Base-by-base conservation (phyloP, 2,329 filamentous ascomycete genomes). In the Exutisphaerella laricina region DNA sequence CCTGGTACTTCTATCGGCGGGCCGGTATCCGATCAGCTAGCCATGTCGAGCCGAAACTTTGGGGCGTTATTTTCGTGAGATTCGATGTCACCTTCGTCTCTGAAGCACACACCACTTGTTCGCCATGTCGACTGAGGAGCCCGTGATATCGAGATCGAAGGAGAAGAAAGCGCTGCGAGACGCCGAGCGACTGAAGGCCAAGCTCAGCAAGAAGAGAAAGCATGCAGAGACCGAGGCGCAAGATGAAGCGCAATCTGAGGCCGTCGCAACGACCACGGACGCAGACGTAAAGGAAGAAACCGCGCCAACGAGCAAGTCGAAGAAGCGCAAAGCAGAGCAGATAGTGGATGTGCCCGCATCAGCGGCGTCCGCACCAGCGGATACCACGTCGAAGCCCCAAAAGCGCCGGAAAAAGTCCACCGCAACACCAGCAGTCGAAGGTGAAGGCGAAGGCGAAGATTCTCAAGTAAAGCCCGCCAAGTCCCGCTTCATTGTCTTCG, bases 401-500 rank as follows among this genome's bases (percentile, higher is more conserved):
- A 43, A 52, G 41, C 53, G 49, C 21, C 54, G 51, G 39, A 53
- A 49, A 50, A 48, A 45, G 30, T 41, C 37, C 8, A 21, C 29
- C 39, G 25, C 13, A 37, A 46, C 20, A 25, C 25, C 34, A 28
- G 20, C 29, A 9, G 25, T 25, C 5, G 33, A 42, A 29, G n/a
- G n/a, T n/a, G n/a, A n/a, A n/a, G n/a, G n/a, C n/a, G 44, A 39
- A 8, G 38, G 17, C 32, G 41, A 39, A 13, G 45, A 49, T 4
- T n/a, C n/a, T n/a, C n/a, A n/a, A n/a, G n/a, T n/a, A n/a, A 48
- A 49, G 21, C 44, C 50, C 23, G 71, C 71, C 49, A 72, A 72
- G 45, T 63, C 71, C 12, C 76, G 84, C 47, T 88, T 87, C 70
- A 87, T 88, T 48, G 78, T 83, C 57, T 92, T 92, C 67, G 80